phyloP scores from a whole-genome alignment of 2,329 filamentous ascomycete species.

The Aspergillus spinulosporus region DNA sequence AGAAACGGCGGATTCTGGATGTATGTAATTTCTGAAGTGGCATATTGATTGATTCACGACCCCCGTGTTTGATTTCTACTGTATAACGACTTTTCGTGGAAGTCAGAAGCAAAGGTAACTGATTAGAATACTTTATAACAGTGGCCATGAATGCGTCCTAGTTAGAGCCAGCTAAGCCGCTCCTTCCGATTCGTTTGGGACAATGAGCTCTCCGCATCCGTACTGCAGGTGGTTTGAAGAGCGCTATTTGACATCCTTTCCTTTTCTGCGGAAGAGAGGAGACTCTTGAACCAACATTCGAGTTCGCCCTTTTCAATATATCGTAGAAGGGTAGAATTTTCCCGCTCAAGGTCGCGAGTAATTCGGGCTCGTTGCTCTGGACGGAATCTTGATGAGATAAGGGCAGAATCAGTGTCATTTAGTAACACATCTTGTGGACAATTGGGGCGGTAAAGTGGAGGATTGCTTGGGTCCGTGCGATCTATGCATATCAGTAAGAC shows the following conservation, averaged over 20 bases:
- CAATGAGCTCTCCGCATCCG: constrained; percentile 3
- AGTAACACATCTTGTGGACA: constrained; percentile 33
- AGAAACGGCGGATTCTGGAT: not conserved
- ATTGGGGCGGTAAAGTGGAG: constrained; percentile 27
- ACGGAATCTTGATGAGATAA: constrained; percentile 54
- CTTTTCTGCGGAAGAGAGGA: constrained; percentile 26
- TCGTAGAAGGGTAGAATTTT: constrained; percentile 66
- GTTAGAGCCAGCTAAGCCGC: constrained; percentile 23
- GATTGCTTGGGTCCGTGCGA: constrained; percentile 16
- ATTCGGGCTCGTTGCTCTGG: constrained; percentile 67
- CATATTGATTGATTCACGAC: no score
- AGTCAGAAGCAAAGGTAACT: no score
- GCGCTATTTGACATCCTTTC: constrained; percentile 6
- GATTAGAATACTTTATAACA: no score
- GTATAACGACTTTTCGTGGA: no score
- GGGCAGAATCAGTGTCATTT: constrained; percentile 48
- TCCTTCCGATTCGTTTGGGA: constrained; percentile 6
- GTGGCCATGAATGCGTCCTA: not conserved
- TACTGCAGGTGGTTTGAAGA: not conserved
- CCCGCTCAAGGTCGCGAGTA: constrained; percentile 68
- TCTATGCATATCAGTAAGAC: constrained; percentile 16
- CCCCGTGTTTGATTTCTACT: no score
- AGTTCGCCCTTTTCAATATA: constrained; percentile 69
- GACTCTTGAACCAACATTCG: constrained; percentile 63
- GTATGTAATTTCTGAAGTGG: not conserved